Evolutionary conservation across 768 basidiomycete species (phyloP).

Genomic region (Termitomyces sp.): DNA sequence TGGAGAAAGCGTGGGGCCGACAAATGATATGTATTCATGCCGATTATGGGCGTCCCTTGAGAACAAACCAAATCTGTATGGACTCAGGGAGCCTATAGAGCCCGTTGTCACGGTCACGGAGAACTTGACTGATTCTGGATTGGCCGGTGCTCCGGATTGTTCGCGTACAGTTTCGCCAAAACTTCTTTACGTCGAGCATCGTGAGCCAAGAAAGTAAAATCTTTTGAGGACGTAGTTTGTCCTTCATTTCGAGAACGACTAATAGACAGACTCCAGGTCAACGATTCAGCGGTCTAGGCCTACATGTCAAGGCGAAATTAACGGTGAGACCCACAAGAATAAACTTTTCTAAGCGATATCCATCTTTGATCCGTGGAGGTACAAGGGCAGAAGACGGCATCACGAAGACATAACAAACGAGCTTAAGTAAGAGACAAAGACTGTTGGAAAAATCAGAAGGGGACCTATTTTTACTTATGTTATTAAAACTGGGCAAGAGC

Average conservation of each 20-base stretch:
- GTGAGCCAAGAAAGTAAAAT: not conserved
- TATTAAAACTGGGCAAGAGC: not conserved
- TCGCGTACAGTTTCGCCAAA: not conserved
- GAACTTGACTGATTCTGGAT: not conserved
- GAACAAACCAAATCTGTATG: conserved; percentile 4
- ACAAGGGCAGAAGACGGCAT: not conserved
- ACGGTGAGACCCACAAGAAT: not conserved
- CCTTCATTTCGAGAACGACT: not conserved
- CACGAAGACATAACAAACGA: conserved; percentile 1
- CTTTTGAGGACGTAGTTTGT: not conserved
- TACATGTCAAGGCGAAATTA: not conserved
- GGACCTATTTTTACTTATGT: not conserved
- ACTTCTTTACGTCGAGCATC: conserved; percentile 8
- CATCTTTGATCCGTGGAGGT: conserved; percentile 10
- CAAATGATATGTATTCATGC: conserved; percentile 6
- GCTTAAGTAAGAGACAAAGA: not conserved
- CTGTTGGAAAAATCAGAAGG: not conserved
- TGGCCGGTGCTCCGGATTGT: not conserved
- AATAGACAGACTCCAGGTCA: not conserved
- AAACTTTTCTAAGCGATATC: not conserved
- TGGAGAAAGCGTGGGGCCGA: conserved; percentile 10
- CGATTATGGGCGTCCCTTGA: conserved; percentile 14
- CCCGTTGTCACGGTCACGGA: conserved; percentile 1
- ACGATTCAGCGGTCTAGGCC: not conserved
- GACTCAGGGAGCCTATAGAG: not conserved